Conservation (phyloP, 1,284 basidiomycete genomes). For the Puccinia sorghi region DNA sequence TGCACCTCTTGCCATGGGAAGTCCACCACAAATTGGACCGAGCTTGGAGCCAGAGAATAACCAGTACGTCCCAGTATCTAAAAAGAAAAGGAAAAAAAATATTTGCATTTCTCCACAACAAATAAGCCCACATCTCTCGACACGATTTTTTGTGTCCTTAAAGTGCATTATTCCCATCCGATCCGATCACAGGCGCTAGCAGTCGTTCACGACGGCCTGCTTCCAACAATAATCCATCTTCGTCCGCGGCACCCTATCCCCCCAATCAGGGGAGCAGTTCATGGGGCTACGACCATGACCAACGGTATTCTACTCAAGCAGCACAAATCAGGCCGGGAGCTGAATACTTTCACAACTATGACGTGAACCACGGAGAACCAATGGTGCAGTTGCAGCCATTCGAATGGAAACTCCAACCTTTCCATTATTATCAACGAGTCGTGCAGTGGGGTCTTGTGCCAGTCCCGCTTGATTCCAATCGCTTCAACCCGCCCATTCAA, state of each 20-base stretch:
- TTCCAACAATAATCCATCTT: too few species aligned
- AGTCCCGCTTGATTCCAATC: neutral
- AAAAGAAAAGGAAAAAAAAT: too few species aligned
- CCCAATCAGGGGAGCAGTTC: neutral
- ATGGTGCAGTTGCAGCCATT: slow-evolving; percentile 5
- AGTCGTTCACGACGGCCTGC: too few species aligned
- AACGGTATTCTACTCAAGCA: neutral
- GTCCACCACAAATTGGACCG: neutral
- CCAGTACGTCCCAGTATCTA: neutral
- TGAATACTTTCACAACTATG: neutral
- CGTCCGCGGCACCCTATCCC: too few species aligned
- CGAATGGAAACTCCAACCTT: neutral
- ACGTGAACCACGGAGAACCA: neutral
- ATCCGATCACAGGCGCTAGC: too few species aligned
- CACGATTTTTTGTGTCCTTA: too few species aligned
- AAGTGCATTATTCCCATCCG: too few species aligned
- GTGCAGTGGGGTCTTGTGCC: neutral
- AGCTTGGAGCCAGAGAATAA: too few species aligned
- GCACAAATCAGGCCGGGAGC: neutral
- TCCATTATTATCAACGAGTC: neutral
- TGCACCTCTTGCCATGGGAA: neutral
- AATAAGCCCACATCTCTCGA: too few species aligned
- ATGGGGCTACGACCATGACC: neutral
- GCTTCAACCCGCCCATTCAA: neutral
- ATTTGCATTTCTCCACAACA: too few species aligned